Base-by-base conservation (phyloP, 2,329 filamentous ascomycete genomes). In the Lizonia empirigonia region DNA sequence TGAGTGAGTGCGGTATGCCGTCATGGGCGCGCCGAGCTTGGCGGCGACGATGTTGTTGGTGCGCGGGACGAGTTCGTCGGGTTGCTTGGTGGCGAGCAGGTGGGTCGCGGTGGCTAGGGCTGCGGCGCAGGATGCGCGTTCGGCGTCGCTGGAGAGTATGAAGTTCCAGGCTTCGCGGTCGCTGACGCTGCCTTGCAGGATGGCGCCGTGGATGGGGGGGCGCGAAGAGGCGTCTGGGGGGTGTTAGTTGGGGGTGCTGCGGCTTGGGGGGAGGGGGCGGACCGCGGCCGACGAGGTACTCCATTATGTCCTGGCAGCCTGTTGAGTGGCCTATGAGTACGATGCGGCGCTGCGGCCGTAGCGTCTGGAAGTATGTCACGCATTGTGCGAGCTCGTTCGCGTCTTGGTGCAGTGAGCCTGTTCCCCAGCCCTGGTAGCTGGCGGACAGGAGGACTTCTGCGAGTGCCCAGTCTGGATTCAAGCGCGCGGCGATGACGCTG, bases 111-210 rank as follows among this genome's bases (percentile, higher is more conserved):
- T 64, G 1, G 76, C 71, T 8, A 86, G 62, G 4, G 62, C 49
- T 0, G 38, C 39, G 0, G 62, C 37, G 2, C 64, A 53, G 0
- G 41, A 47, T 3, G 41, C 39, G 13, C 47, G 51, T 20, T 57
- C 47, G 1, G 40, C 39, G 1, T 45, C 46, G 72, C 77, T 40
- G 70, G 41, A 33, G 54, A 44, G 60, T 47, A 84, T 74, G 15
- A 59, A 61, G 2, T 35, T 55, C 60, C 64, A 68, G 0, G 80
- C 82, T 68, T 95, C 87, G 23, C 90, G 81, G 70, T 96, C 91
- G 1, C 85, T 90, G 3, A 92, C 86, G 0, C 89, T 86, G 0
- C 87, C 90, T 70, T 96, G 91, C 46, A 96, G 75, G 35, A 96
- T 87, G 39, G 85, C 86, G 27, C 88, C 91, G 53, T 94, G 84